Conservation (phyloP, 2,329 filamentous ascomycete species). For the Reticulascus tulasneorum region DNA sequence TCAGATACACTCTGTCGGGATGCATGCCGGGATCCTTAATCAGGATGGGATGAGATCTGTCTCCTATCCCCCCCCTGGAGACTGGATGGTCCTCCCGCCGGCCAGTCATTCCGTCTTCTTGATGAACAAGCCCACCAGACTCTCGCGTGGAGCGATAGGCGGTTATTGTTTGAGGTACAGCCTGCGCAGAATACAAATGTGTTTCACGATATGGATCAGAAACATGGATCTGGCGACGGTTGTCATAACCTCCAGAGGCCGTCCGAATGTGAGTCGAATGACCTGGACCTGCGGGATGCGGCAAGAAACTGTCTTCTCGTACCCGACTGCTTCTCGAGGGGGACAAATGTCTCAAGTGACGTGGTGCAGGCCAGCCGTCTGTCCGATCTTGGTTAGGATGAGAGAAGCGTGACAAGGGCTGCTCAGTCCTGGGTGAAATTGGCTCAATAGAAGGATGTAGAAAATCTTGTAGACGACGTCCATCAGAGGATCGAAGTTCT, state of each 20-base stretch:
- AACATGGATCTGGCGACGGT: background rate
- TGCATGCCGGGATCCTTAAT: slow-evolving; percentile 33
- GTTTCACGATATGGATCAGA: too few species aligned
- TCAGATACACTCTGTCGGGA: slow-evolving; percentile 14
- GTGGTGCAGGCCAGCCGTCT: slow-evolving; percentile 2
- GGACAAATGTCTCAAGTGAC: slow-evolving; percentile 3
- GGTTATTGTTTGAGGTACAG: too few species aligned
- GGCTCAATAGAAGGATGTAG: slow-evolving; percentile 45
- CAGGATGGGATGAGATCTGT: slow-evolving; percentile 27
- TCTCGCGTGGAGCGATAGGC: slow-evolving; percentile 18
- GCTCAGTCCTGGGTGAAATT: slow-evolving; percentile 27
- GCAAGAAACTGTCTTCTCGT: background rate
- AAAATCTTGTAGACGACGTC: slow-evolving; percentile 34
- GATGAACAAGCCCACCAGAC: slow-evolving; percentile 24
- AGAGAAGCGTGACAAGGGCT: slow-evolving; percentile 2
- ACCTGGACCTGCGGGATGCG: background rate
- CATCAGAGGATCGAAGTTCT: slow-evolving; percentile 11
- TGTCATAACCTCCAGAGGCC: background rate
- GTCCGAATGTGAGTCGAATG: slow-evolving; percentile 2
- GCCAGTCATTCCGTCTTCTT: background rate
- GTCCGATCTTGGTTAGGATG: slow-evolving; percentile 6
- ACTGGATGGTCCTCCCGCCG: background rate
- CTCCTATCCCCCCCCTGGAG: too few species aligned
- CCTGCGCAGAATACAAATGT: too few species aligned
- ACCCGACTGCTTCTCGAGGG: background rate